A percentile compares a stretch with the other conserved stretches of the same genome.
These are phyloP conservation scores for Hebeloma cylindrosporum DNA, from an alignment of 768 basidiomycete species.

Conservation along the genomic window DNA sequence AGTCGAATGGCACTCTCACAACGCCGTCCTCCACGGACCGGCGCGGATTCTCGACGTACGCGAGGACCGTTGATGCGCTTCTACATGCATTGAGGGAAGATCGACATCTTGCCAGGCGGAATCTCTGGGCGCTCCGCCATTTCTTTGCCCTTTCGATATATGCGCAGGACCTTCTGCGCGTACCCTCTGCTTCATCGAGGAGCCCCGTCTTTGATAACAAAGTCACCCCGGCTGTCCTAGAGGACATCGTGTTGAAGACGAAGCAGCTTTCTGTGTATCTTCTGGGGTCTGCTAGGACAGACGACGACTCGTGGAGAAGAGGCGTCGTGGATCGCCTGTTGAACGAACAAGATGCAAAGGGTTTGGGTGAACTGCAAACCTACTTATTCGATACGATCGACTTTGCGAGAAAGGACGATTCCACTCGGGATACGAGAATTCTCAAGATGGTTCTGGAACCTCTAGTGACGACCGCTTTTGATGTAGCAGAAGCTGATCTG, in stretches of 20 bases:
- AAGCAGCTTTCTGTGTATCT: conserved; percentile 64
- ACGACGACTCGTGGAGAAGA: conserved; percentile 52
- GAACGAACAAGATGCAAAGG: conserved; percentile 14
- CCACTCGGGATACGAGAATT: conserved; percentile 55
- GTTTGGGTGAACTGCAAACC: conserved; percentile 16
- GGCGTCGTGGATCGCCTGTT: conserved; percentile 34
- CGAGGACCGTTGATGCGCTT: conserved; percentile 58
- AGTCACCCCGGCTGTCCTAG: conserved; percentile 34
- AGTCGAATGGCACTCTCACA: conserved; percentile 3
- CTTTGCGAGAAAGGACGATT: conserved; percentile 39
- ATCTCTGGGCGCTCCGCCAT: conserved; percentile 71
- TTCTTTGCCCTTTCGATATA: conserved; percentile 62
- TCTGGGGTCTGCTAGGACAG: conserved; percentile 38
- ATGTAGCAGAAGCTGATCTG: conserved; percentile 64
- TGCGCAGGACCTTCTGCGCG: conserved; percentile 57
- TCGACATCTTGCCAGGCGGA: conserved; percentile 55
- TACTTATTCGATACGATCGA: conserved; percentile 32
- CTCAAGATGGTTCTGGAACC: conserved; percentile 61
- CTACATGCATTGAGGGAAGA: conserved; percentile 56
- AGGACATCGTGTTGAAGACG: conserved; percentile 44
- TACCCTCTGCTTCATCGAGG: conserved; percentile 41
- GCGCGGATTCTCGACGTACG: conserved; percentile 61
- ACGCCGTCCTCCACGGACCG: conserved; percentile 35
- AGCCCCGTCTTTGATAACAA: conserved; percentile 50
- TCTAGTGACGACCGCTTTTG: conserved; percentile 58